phyloP scores from a whole-genome alignment of 2,329 filamentous ascomycete genomes.

The Xylariaceae sp. region DNA sequence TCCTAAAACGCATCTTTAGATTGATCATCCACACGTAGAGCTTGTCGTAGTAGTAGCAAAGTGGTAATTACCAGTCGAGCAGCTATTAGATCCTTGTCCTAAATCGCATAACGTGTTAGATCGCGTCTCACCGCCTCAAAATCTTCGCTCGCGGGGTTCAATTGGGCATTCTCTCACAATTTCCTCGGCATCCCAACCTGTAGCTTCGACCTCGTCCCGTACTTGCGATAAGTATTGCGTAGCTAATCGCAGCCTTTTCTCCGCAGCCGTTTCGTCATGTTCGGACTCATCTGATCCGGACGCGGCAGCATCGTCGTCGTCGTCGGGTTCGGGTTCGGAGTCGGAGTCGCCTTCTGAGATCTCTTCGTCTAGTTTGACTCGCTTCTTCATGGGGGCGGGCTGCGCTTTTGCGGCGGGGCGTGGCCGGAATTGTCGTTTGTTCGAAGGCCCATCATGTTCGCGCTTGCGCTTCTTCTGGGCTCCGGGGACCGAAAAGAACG shows the following conservation, averaged over 20 bases:
- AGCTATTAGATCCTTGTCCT: conserved; percentile 67
- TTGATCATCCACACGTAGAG: neutral
- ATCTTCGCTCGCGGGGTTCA: neutral
- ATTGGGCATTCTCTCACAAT: conserved; percentile 41
- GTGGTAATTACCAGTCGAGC: conserved; percentile 55
- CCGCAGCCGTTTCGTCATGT: conserved; percentile 84
- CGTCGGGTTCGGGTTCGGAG: conserved; percentile 58
- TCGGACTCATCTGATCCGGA: conserved; percentile 54
- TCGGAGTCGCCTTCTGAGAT: conserved; percentile 75
- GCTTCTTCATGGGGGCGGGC: conserved; percentile 38
- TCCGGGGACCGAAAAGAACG: conserved; percentile 87
- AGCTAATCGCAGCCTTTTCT: conserved; percentile 78
- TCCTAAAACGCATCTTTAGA: conserved; percentile 37
- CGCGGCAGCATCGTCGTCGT: conserved; percentile 42
- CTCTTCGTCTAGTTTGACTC: conserved; percentile 44
- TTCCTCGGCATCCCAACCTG: conserved; percentile 88
- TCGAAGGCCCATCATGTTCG: conserved; percentile 48
- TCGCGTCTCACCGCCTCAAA: neutral
- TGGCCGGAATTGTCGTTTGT: conserved; percentile 52
- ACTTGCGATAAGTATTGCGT: conserved; percentile 92
- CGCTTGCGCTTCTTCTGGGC: conserved; percentile 90
- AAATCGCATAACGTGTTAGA: conserved; percentile 1
- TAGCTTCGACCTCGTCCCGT: conserved; percentile 67
- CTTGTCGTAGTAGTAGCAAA: neutral
- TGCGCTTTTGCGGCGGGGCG: conserved; percentile 39